Evolutionary conservation across 441 rosid genomes (phyloP), one percentile per base, ranked within the genome.

Genomic region (Eutrema salsugineum): DNA sequence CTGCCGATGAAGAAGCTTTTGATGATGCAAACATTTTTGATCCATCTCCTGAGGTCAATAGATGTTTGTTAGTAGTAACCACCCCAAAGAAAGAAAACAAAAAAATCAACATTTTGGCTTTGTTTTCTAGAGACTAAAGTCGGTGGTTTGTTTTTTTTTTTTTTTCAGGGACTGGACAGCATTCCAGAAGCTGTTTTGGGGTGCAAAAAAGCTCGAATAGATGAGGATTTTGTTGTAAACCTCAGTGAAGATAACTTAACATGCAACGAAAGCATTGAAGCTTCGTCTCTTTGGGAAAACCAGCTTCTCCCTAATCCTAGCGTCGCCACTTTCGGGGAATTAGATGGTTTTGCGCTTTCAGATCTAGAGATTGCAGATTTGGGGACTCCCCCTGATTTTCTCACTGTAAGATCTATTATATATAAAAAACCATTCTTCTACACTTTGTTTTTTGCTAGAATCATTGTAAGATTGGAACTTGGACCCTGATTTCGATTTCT

Each of bases 361-460:
- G 96, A 89, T 68, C 81, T 86, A 1, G 93, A 77, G 66, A 88
- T 83, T 70, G 81, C 86, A 20, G 97, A 87, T 11, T 71, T 89
- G 1, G 99, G 88, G 64, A 82, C 85, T 11, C 94, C 97, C 2
- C 97, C 97, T 32, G 96, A 91, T 68, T 76, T 87, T 40, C 83
- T 86, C 64, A 58, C 90, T 59, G 99, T 89, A 84, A 88, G 87
- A 70, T 42, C 67, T 65, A 15, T 47, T 71, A 30, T 32, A 27
- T 16, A 9, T n/a, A 32, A 35, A 35, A n/a, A 24, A 10, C 19
- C 22, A 22, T 65, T 17, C 22, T 47, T 44, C n/a, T n/a, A n/a
- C n/a, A n/a, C n/a, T n/a, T n/a, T n/a, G n/a, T n/a, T n/a, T n/a
- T n/a, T n/a, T n/a, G n/a, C n/a, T n/a, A n/a, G n/a, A n/a, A n/a